Evolutionary conservation across 192 early-diverging fungal species (phyloP), one percentile per base, ranked within the genome.

Genomic region (Backusella mclennaniae): DNA sequence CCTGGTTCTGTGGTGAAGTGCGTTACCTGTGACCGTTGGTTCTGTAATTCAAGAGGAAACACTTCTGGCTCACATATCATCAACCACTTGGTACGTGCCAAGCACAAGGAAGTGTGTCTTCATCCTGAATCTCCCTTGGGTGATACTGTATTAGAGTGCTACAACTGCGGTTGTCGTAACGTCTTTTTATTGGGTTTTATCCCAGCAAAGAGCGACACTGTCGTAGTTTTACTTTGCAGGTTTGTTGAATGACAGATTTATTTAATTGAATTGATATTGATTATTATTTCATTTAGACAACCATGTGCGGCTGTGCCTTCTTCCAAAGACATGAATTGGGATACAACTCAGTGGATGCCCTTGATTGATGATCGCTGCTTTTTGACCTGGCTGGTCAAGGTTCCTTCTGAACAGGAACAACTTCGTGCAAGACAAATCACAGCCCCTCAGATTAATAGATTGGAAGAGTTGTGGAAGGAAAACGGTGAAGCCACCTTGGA

Each of bases 151-250:
- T 87, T 99, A 42, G 98, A 99, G 82, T 99, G 98, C 81, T 99
- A 98, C 87, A 95, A 97, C 83, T 99, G 98, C 84, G 95, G 97
- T 15, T 93, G 89, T 42, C 88, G 93, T 68, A 99, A 99, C 77
- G 92, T 97, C 38, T 99, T 99, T 83, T 87, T 96, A 63, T 90
- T 99, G 36, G 98, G 98, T 2, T 99, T 98, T 77, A 98, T 99
- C 76, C 98, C 98, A 6, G 98, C 98, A 29, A 99, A 99, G 85
- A 92, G 93, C 35, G 96, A 99, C 79, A 96, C 97, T 4, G 97
- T 99, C 9, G 96, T 99, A 8, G 97, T 99, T 17, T 85, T 99
- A 35, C 89, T 99, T 44, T 99, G 98, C 85, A 88, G 94, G 94
- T 95, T 83, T 41, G 66, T 53, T 15, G 14, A 29, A 36, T 33